phyloP scores from a whole-genome alignment of 768 basidiomycete species.

The Atractiella rhizophila region DNA sequence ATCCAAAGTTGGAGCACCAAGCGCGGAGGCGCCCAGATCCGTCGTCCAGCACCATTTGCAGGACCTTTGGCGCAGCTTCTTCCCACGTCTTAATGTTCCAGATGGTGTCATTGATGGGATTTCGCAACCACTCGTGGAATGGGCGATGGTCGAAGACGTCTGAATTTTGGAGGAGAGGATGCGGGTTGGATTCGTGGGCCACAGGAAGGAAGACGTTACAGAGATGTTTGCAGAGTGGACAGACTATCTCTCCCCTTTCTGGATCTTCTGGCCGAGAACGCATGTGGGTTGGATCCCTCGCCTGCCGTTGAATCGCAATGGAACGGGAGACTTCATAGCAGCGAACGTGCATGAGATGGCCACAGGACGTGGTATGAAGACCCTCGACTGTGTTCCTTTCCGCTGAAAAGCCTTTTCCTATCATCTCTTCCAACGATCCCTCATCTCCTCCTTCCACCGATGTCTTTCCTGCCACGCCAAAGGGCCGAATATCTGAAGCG shows the following conservation, averaged over 20 bases:
- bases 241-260: conserved; percentile 80
- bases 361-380: conserved; percentile 63
- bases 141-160: too few relatives aligned
- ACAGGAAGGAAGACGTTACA: conserved; percentile 85
- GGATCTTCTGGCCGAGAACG: conserved; percentile 85
- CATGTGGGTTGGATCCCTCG: conserved; percentile 62
- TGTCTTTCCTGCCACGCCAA: conserved; percentile 9
- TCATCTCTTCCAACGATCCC: conserved; percentile 6
- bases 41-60: too few relatives aligned
- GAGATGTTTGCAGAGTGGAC: conserved; percentile 85
- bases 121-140: not conserved
- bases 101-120: too few relatives aligned
- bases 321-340: conserved; percentile 72
- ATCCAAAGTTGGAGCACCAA: too few relatives aligned
- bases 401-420: conserved; percentile 12
- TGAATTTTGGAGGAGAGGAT: not conserved
- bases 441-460: conserved; percentile 1
- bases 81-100: too few relatives aligned
- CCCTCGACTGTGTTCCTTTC: conserved; percentile 7
- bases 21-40: too few relatives aligned
- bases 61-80: too few relatives aligned
- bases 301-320: conserved; percentile 52
- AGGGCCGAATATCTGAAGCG: conserved; percentile 7
- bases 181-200: not conserved
- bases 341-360: conserved; percentile 86